Conservation (phyloP, 345 rosid genomes). For the Raphanus raphanistrum region DNA sequence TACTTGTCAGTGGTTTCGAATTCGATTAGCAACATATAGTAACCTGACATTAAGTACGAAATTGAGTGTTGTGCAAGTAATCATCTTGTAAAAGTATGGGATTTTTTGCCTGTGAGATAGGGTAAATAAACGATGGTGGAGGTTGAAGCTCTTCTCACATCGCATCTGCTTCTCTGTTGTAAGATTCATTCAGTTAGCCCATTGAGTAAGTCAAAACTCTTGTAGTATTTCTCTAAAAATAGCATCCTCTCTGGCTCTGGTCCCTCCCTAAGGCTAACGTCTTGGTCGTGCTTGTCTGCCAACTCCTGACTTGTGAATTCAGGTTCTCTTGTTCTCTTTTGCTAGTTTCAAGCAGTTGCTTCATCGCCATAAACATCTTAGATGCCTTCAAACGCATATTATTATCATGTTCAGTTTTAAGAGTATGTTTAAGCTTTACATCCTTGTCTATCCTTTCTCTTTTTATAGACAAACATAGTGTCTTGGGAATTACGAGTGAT, state of each 20-base stretch:
- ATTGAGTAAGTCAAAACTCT: conserved; percentile 1
- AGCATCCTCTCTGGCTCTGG: background rate
- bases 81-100: background rate
- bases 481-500: background rate
- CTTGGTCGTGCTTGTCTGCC: conserved; percentile 1
- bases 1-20: background rate
- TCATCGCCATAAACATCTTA: conserved; percentile 7
- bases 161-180: conserved; percentile 37
- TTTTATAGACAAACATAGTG: background rate
- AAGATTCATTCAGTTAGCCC: conserved; percentile 19
- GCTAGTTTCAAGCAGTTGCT: background rate
- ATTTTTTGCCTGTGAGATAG: conserved; percentile 40
- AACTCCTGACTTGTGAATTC: background rate
- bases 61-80: background rate
- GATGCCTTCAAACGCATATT: conserved; percentile 7
- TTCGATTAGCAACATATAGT: background rate
- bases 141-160: conserved; percentile 28
- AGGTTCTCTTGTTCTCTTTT: conserved; percentile 6
- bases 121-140: conserved; percentile 40
- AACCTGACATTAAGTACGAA: background rate
- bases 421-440: conserved; percentile 29
- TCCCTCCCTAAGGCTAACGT: background rate
- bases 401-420: background rate
- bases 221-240: background rate
- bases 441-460: background rate